A percentile compares a stretch with the other conserved stretches of the same genome.
Evolutionary conservation across 768 basidiomycete species (phyloP).

Genomic region (Xerocomellus chrysenteron): DNA sequence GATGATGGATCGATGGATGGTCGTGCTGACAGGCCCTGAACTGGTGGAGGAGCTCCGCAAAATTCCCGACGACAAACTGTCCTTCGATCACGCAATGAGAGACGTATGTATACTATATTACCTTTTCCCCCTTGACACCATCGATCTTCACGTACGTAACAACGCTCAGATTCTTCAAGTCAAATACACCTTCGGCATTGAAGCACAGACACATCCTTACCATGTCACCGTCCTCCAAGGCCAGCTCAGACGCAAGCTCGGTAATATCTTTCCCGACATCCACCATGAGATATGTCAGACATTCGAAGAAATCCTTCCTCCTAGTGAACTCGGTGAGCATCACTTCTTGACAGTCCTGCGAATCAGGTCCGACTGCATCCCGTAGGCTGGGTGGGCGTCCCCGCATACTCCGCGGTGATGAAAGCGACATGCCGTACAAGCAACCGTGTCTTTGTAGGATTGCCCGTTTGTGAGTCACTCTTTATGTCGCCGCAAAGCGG

Average conservation of each 20-base stretch:
- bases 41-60: constrained; percentile 51
- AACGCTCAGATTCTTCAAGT: constrained; percentile 35
- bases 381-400: constrained; percentile 33
- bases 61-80: constrained; percentile 47
- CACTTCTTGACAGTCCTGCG: constrained; percentile 2
- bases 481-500: background rate
- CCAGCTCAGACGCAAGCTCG: constrained; percentile 37
- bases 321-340: constrained; percentile 18
- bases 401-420: constrained; percentile 29
- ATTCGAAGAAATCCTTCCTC: constrained; percentile 31
- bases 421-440: constrained; percentile 37
- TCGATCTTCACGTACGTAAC: constrained; percentile 19
- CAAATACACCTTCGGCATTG: constrained; percentile 37
- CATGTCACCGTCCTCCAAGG: constrained; percentile 34
- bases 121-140: background rate
- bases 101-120: constrained; percentile 33
- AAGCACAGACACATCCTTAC: constrained; percentile 34
- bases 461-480: constrained; percentile 34
- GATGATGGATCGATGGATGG: constrained; percentile 43
- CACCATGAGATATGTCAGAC: constrained; percentile 34
- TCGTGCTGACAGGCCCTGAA: constrained; percentile 41
- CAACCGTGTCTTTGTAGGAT: constrained; percentile 43
- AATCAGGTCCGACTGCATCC: constrained; percentile 6
- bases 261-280: constrained; percentile 32
- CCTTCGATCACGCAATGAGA: constrained; percentile 38